Evolutionary conservation across 805 yeast species (phyloP).

Genomic region (Lachancea mirantina): DNA sequence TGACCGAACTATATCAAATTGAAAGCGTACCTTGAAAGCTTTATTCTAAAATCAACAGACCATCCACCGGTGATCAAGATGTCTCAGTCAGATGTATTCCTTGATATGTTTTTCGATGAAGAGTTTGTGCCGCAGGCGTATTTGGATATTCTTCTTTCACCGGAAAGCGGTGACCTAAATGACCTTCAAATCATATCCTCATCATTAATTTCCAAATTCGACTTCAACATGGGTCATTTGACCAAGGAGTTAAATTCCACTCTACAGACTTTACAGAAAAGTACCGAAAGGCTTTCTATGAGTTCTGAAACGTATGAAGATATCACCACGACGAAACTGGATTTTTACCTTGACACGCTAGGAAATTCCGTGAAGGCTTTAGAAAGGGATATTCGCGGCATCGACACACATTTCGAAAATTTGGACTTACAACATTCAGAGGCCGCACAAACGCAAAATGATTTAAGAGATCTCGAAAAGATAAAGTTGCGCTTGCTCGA

Average conservation of each 20-base stretch:
- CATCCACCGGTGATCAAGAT: slow-evolving; percentile 1
- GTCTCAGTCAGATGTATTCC: slow-evolving; percentile 34
- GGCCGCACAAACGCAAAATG: slow-evolving; percentile 19
- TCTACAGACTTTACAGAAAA: slow-evolving; percentile 40
- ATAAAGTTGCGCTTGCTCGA: slow-evolving; percentile 40
- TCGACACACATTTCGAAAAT: slow-evolving; percentile 25
- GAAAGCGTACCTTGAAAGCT: too few relatives aligned
- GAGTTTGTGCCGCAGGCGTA: slow-evolving; percentile 59
- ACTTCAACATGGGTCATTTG: slow-evolving; percentile 54
- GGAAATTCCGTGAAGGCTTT: slow-evolving; percentile 52
- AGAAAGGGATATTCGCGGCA: slow-evolving; percentile 38
- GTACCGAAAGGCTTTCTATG: slow-evolving; percentile 45
- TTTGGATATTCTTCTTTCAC: slow-evolving; percentile 53
- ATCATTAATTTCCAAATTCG: slow-evolving; percentile 50
- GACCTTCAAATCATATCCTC: slow-evolving; percentile 43
- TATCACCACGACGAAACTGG: slow-evolving; percentile 48
- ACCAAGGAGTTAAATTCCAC: slow-evolving; percentile 47
- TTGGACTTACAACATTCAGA: slow-evolving; percentile 16
- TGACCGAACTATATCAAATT: too few relatives aligned
- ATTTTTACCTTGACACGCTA: slow-evolving; percentile 57
- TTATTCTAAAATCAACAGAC: too few relatives aligned
- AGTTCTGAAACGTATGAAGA: slow-evolving; percentile 20
- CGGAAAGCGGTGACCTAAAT: slow-evolving; percentile 29
- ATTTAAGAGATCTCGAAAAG: slow-evolving; percentile 37
- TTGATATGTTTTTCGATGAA: slow-evolving; percentile 62